phyloP scores from a whole-genome alignment of 2,329 filamentous ascomycete species.

The Colletotrichum sublineola region DNA sequence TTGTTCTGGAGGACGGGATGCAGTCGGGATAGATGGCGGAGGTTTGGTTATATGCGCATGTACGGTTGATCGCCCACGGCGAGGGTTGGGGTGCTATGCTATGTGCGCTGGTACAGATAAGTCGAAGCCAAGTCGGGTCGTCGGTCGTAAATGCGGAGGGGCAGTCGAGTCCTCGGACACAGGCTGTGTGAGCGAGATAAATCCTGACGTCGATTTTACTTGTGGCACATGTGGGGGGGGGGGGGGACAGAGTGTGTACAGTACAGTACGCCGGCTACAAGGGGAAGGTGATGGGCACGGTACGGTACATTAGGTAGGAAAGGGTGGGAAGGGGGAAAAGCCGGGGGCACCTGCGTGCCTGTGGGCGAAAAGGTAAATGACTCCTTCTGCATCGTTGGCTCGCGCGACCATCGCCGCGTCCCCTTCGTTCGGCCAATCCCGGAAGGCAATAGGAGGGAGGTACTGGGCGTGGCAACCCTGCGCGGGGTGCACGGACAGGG shows the following conservation, averaged over 20 bases:
- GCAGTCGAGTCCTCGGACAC: conserved; percentile 26
- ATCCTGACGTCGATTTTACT: conserved; percentile 36
- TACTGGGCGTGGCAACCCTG: not conserved
- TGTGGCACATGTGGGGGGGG: conserved; percentile 35
- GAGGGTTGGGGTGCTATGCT: conserved; percentile 21
- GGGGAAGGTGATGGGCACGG: conserved; percentile 19
- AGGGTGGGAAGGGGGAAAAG: not conserved
- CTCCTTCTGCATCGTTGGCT: not conserved
- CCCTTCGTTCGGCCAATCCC: conserved; percentile 35
- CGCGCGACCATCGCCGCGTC: conserved; percentile 5
- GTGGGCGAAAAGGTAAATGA: not conserved
- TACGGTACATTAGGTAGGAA: too few species aligned
- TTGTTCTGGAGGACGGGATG: conserved; percentile 18
- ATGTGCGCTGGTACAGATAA: conserved; percentile 12
- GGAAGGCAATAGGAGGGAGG: conserved; percentile 9
- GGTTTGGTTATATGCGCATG: conserved; percentile 4
- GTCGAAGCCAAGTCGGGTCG: conserved; percentile 5
- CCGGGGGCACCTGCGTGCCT: conserved; percentile 14
- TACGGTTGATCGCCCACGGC: conserved; percentile 7
- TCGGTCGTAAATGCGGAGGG: conserved; percentile 7
- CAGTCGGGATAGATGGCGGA: conserved; percentile 6
- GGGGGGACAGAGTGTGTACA: not conserved
- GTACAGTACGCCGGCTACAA: conserved; percentile 12
- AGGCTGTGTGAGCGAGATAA: conserved; percentile 23
- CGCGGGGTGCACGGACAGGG: conserved; percentile 3